These are phyloP conservation scores for Cercophora newfieldiana DNA, from an alignment of 495 filamentous ascomycete genomes.

Conservation along the genomic window DNA sequence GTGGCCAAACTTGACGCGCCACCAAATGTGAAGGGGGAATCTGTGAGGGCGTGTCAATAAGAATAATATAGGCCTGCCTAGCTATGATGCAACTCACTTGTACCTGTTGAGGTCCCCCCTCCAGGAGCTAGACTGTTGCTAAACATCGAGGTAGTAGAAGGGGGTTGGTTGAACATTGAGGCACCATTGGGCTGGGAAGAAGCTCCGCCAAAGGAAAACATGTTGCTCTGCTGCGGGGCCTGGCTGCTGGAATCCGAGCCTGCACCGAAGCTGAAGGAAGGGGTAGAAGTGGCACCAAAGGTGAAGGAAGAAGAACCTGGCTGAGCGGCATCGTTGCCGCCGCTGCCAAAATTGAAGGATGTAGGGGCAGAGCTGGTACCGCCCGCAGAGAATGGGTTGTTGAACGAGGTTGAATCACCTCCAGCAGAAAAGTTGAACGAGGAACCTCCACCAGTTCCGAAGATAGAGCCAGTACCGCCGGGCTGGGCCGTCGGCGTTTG, in stretches of 20 bases:
- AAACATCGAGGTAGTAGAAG: slow-evolving; percentile 30
- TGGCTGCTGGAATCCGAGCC: slow-evolving; percentile 25
- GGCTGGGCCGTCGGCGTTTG: slow-evolving; percentile 30
- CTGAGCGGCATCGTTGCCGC: slow-evolving; percentile 21
- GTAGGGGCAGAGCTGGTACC: slow-evolving; percentile 34
- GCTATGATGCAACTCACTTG: slow-evolving; percentile 37
- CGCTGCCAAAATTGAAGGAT: slow-evolving; percentile 43
- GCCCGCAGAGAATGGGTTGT: slow-evolving; percentile 44
- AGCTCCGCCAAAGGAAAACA: slow-evolving; percentile 30
- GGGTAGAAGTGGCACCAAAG: slow-evolving; percentile 28
- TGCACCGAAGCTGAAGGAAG: slow-evolving; percentile 36
- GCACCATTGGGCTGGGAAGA: slow-evolving; percentile 22
- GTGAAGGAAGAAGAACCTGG: slow-evolving; percentile 27
- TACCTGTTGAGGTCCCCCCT: slow-evolving; percentile 44
- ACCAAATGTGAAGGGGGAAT: slow-evolving; percentile 48
- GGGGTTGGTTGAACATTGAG: slow-evolving; percentile 28
- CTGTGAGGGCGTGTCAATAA: slow-evolving; percentile 33
- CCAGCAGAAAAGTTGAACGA: slow-evolving; percentile 46
- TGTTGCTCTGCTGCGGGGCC: slow-evolving; percentile 15
- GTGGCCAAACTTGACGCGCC: slow-evolving; percentile 55
- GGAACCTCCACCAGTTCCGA: slow-evolving; percentile 25
- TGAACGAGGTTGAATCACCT: slow-evolving; percentile 33
- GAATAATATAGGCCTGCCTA: slow-evolving; percentile 13
- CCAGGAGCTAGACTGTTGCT: slow-evolving; percentile 36
- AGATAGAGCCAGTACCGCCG: slow-evolving; percentile 21